A percentile compares a stretch with the other conserved stretches of the same genome.
These are phyloP conservation scores for Naematelia aurantialba DNA, from an alignment of 768 basidiomycete genomes.

Conservation along the genomic window DNA sequence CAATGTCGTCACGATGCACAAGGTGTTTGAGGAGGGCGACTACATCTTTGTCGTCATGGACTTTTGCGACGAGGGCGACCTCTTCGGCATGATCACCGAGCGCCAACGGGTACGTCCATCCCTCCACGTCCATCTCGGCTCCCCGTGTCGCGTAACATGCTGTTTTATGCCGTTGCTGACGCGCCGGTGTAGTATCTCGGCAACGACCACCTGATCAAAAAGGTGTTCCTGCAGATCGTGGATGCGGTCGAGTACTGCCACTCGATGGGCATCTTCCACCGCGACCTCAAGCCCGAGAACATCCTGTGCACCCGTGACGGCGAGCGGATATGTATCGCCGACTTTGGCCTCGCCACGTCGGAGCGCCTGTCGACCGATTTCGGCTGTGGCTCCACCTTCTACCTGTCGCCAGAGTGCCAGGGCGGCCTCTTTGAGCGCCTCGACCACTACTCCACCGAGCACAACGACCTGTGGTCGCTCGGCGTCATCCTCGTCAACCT, in stretches of 20 bases:
- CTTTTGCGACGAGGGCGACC: constrained; percentile 82
- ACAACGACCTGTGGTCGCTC: constrained; percentile 94
- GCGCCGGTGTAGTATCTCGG: constrained; percentile 72
- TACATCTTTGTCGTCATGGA: constrained; percentile 83
- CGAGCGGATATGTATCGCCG: constrained; percentile 75
- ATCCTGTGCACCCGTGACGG: constrained; percentile 75
- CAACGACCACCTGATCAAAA: constrained; percentile 75
- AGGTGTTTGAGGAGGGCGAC: constrained; percentile 60
- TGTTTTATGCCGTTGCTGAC: neutral
- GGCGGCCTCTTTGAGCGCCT: constrained; percentile 57
- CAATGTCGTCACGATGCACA: constrained; percentile 67
- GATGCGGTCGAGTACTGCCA: constrained; percentile 94
- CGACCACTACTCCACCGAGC: constrained; percentile 64
- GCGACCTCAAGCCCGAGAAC: constrained; percentile 90
- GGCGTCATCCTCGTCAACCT: constrained; percentile 75
- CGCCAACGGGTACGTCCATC: constrained; percentile 42
- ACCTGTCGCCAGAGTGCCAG: constrained; percentile 78
- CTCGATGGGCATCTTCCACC: constrained; percentile 84
- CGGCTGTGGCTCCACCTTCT: constrained; percentile 90
- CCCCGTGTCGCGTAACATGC: neutral
- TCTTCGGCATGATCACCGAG: constrained; percentile 78
- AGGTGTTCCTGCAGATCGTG: constrained; percentile 86
- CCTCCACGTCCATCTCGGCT: neutral
- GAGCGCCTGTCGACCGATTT: constrained; percentile 81
- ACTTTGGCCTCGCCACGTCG: constrained; percentile 89